Evolutionary conservation across 176 grass and related monocot genomes (phyloP).

Genomic region (Triticum timopheevii): DNA sequence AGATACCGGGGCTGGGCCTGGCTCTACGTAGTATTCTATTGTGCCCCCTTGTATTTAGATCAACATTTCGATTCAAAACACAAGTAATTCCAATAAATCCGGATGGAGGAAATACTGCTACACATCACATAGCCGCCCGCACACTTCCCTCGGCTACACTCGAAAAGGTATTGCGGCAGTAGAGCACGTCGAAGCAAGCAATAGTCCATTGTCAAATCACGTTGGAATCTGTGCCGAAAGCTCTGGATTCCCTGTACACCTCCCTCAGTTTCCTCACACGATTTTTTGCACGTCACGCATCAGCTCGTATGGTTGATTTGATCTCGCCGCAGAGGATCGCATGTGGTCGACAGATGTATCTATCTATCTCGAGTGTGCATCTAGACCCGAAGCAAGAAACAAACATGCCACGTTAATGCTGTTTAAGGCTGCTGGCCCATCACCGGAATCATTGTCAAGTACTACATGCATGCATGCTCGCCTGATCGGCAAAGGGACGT

Average conservation of each 20-base stretch:
- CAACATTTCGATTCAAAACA: too few relatives aligned
- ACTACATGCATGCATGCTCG: background rate
- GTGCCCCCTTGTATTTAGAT: too few relatives aligned
- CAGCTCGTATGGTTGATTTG: background rate
- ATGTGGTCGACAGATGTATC: background rate
- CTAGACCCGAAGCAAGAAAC: background rate
- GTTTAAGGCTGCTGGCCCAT: background rate
- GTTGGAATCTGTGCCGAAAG: background rate
- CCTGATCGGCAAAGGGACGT: background rate
- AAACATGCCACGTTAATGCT: background rate
- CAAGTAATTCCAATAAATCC: too few relatives aligned
- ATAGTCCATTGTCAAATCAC: conserved; percentile 16
- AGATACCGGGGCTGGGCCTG: too few relatives aligned
- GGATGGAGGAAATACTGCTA: too few relatives aligned
- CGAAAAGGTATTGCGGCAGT: background rate
- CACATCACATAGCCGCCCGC: too few relatives aligned
- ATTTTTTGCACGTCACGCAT: background rate
- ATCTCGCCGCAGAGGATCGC: background rate
- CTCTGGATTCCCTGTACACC: background rate
- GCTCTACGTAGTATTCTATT: too few relatives aligned
- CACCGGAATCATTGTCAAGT: background rate
- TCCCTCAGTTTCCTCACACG: background rate
- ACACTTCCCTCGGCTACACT: background rate
- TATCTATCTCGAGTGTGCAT: background rate
- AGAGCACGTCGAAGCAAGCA: background rate